phyloP scores from a whole-genome alignment of 306 rosid genomes.

The Rosa multiflora region DNA sequence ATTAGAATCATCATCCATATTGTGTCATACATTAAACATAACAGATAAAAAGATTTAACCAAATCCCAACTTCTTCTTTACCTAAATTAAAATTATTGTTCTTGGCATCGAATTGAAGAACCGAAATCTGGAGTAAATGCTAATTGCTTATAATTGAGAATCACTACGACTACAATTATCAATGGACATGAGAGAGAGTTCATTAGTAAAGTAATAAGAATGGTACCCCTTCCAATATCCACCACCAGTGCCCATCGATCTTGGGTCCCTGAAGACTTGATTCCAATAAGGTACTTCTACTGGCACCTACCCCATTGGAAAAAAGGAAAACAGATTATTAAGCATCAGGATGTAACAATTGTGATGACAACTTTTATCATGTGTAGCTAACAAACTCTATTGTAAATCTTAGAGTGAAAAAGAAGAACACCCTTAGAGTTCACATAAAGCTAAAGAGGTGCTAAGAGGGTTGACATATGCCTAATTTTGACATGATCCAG shows the following conservation, averaged over 20 bases:
- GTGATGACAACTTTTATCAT: not conserved
- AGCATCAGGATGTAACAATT: not conserved
- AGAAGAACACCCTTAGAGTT: not conserved
- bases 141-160: not conserved
- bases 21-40: not conserved
- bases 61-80: not conserved
- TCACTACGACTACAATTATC: not conserved
- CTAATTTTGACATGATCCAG: too few species aligned
- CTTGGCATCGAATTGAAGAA: not conserved
- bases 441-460: constrained; percentile 65
- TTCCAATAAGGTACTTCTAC: constrained; percentile 71
- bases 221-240: constrained; percentile 84
- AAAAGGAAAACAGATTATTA: not conserved
- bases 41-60: not conserved
- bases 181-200: constrained; percentile 8
- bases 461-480: too few species aligned
- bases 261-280: constrained; percentile 64
- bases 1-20: constrained; percentile 1
- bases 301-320: constrained; percentile 44
- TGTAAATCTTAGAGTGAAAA: not conserved
- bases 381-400: not conserved
- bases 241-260: constrained; percentile 69
- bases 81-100: not conserved
- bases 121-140: not conserved
- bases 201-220: not conserved